Conservation (phyloP, 352 stramenopile species). For the Phytophthora fragariaefolia region DNA sequence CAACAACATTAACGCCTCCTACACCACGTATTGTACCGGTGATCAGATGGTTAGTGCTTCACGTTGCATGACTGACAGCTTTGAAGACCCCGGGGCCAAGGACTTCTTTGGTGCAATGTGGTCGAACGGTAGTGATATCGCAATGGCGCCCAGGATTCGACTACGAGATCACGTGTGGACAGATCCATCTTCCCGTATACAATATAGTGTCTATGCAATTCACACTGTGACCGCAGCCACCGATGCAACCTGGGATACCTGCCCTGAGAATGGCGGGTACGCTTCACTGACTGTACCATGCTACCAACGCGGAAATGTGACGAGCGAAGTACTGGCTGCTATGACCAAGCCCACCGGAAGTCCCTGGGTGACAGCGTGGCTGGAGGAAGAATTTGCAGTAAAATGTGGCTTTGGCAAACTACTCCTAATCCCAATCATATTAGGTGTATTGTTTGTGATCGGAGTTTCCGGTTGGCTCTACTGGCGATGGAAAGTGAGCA, state of each 20-base stretch:
- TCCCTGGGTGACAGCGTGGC: conserved; percentile 28
- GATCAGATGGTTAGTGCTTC: neutral
- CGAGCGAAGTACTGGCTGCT: too few species aligned
- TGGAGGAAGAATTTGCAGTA: conserved; percentile 24
- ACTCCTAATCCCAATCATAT: conserved; percentile 21
- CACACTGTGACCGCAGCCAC: neutral
- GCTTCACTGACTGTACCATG: neutral
- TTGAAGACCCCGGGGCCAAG: neutral
- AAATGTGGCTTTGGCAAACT: conserved; percentile 11
- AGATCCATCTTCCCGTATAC: neutral
- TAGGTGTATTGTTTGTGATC: neutral
- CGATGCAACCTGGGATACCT: neutral
- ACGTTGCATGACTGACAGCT: neutral
- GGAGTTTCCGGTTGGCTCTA: conserved; percentile 8
- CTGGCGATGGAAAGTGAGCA: conserved; percentile 13
- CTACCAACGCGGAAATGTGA: too few species aligned
- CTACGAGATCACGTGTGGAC: neutral
- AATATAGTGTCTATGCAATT: neutral
- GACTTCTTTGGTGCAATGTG: neutral
- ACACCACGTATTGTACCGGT: neutral
- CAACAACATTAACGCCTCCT: neutral
- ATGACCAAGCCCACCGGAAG: conserved; percentile 16
- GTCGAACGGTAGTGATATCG: neutral
- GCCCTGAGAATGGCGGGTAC: neutral
- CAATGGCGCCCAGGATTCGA: neutral